Conservation (phyloP, 2,329 filamentous ascomycete species). For the Botrytis fragariae region DNA sequence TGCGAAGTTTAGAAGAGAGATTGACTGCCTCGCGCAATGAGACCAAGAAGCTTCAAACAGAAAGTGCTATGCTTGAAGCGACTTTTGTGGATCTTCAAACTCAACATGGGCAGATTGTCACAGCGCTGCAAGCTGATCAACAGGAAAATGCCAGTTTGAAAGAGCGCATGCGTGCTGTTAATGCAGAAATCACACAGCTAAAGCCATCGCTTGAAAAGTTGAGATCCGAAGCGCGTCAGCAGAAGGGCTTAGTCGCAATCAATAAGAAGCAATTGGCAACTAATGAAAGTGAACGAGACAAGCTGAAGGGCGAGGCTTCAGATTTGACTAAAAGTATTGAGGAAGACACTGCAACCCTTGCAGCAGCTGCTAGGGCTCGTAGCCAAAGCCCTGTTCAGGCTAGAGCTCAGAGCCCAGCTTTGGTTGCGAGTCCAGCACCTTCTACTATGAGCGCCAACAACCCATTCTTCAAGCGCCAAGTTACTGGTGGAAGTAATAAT, state of each 20-base stretch:
- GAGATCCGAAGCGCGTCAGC: conserved; percentile 85
- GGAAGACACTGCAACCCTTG: conserved; percentile 54
- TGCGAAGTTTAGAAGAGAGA: conserved; percentile 80
- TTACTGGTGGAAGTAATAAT: conserved; percentile 47
- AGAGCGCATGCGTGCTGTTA: conserved; percentile 81
- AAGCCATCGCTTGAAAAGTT: conserved; percentile 93
- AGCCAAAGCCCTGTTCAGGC: conserved; percentile 30
- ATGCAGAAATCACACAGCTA: conserved; percentile 76
- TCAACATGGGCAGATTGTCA: conserved; percentile 74
- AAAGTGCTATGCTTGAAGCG: conserved; percentile 79
- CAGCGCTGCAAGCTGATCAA: conserved; percentile 79
- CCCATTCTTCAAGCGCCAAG: conserved; percentile 80
- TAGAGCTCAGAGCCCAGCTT: conserved; percentile 39
- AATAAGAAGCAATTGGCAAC: conserved; percentile 97
- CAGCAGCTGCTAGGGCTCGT: conserved; percentile 43
- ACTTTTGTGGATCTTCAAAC: conserved; percentile 76
- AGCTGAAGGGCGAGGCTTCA: conserved; percentile 76
- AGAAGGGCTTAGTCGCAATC: conserved; percentile 94
- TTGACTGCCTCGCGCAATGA: conserved; percentile 73
- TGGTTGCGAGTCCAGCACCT: conserved; percentile 66
- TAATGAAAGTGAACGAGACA: conserved; percentile 84
- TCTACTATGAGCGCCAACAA: conserved; percentile 78
- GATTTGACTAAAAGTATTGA: conserved; percentile 63
- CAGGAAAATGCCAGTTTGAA: conserved; percentile 83
- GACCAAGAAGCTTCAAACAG: conserved; percentile 78